Percentiles rank a stretch among this genome's conserved stretches.
Conservation (phyloP, 352 stramenopile genomes). For the Hyaloperonospora brassicae region DNA sequence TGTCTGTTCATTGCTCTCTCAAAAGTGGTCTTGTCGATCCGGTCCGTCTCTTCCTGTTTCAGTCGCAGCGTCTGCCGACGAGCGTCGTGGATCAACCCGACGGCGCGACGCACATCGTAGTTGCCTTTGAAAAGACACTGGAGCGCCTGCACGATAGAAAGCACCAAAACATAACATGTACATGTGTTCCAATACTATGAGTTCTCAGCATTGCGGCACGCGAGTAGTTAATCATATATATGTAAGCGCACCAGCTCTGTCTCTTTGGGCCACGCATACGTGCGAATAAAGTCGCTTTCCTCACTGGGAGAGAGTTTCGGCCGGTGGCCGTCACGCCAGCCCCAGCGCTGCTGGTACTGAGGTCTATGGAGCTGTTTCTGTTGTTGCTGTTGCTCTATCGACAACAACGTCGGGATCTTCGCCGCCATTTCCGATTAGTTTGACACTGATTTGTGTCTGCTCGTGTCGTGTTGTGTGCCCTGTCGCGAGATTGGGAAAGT, state of each 20-base stretch:
- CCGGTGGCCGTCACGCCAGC: slow-evolving; percentile 20
- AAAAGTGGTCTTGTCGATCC: slow-evolving; percentile 34
- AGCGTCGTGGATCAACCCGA: slow-evolving; percentile 32
- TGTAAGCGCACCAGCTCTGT: slow-evolving; percentile 33
- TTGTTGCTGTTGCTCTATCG: slow-evolving; percentile 13
- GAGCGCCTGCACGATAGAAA: slow-evolving; percentile 29
- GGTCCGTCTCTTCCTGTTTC: slow-evolving; percentile 23
- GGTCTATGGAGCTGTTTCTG: slow-evolving; percentile 5
- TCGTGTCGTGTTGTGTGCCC: slow-evolving; percentile 6
- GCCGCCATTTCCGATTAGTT: slow-evolving; percentile 21
- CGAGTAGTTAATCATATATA: too few species aligned
- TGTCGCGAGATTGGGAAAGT: not conserved
- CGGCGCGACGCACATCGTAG: slow-evolving; percentile 35
- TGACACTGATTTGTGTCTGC: slow-evolving; percentile 12
- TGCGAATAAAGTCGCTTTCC: slow-evolving; percentile 45
- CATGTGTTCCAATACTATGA: too few species aligned
- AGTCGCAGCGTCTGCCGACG: slow-evolving; percentile 28
- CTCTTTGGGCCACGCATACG: slow-evolving; percentile 43
- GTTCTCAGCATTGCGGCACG: too few species aligned
- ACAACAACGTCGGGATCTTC: slow-evolving; percentile 41
- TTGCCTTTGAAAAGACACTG: slow-evolving; percentile 41
- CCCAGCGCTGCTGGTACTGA: slow-evolving; percentile 38
- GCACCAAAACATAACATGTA: too few species aligned
- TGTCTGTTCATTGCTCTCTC: slow-evolving; percentile 37
- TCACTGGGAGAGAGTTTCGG: slow-evolving; percentile 19